Base-by-base conservation (phyloP, 345 rosid genomes). In the Sisymbrium altissimum region DNA sequence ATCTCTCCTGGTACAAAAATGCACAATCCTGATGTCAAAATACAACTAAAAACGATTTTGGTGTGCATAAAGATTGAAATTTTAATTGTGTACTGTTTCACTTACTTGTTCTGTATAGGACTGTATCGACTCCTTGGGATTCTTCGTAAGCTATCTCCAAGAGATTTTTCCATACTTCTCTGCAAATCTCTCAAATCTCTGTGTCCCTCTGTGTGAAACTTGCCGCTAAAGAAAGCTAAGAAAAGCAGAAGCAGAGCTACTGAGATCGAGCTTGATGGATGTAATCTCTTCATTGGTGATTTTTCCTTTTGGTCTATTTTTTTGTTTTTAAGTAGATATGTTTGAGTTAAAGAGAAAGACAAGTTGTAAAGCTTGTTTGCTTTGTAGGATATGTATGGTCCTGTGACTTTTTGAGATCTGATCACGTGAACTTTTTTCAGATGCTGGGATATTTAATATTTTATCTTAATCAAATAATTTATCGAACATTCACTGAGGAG, bases 91-190 rank as follows among this genome's bases (percentile, higher is more conserved):
- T 61, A 55, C 27, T 64, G 44, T 30, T 27, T 43, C 50, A 68
- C 75, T 64, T 54, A 77, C 76, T 59, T 58, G 80, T 77, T 77
- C 32, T 77, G 80, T 77, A 71, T 71, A 3, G 76, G 80, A 46
- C 74, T 63, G 17, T 35, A 77, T 3, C 72, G 46, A 77, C 76
- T 77, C 39, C 63, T 64, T 39, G 80, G 80, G 54, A 77, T 64
- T 65, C 21, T 65, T 40, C 80, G 17, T 32, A 76, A 76, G 75
- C 75, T 69, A 64, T 67, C 76, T 57, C 67, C 65, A 38, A 36
- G 5, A 64, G 55, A 29, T 8, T 64, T 69, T 14, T 53, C 44
- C 12, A 68, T 68, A 38, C 29, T 45, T 55, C 55, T 63, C 21
- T 70, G 35, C 48, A 77, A 71, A 71, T 50, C 21, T 49, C 27